Base-by-base conservation (phyloP, 345 rosid genomes). In the Psidium guajava region DNA sequence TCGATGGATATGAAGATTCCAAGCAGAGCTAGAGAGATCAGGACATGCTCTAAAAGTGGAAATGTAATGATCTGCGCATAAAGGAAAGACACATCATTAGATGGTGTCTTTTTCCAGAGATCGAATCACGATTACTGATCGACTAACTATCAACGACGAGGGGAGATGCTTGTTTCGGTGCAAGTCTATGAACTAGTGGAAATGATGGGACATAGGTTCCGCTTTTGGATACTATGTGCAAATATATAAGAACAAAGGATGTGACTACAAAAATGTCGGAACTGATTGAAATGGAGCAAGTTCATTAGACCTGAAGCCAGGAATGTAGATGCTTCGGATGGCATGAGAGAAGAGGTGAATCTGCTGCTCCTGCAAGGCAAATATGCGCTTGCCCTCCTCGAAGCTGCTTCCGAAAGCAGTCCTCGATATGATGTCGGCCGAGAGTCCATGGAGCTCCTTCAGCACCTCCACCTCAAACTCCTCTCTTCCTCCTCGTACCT, bases 351-450 rank as follows among this genome's bases (percentile, higher is more conserved):
- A 89, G 25, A 95, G 94, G 84, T 87, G 89, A 90, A 86, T 91
- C 91, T 93, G 95, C 59, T 91, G 90, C 88, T 96, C 98, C 82
- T 95, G 99, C 50, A 96, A 77, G 61, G 88, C 57, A 54, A 96
- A 96, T 55, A 95, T 91, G 5, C 84, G 91, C 59, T 92, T 93
- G 49, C 99, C 98, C 90, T 94, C 95, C 83, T 94, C 93, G 54
- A 88, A 94, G 77, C 89, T 92, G 90, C 97, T 95, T n/a, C 98
- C 98, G 84, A 95, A 95, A 84, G 96, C 96, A 36, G 97, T 94
- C 88, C 94, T 92, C 55, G 99, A 95, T 75, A 97, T 93, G 20
- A 94, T 85, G 64, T 95, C 96, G 50, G 94, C 95, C 18, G 96
- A 92, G 40, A 95, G 93, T 16, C 64, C 90, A 25, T 95, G 96